A percentile compares a stretch with the other conserved stretches of the same genome.
Conservation (phyloP, 352 stramenopile species). For the Pythium scleroteichum region DNA sequence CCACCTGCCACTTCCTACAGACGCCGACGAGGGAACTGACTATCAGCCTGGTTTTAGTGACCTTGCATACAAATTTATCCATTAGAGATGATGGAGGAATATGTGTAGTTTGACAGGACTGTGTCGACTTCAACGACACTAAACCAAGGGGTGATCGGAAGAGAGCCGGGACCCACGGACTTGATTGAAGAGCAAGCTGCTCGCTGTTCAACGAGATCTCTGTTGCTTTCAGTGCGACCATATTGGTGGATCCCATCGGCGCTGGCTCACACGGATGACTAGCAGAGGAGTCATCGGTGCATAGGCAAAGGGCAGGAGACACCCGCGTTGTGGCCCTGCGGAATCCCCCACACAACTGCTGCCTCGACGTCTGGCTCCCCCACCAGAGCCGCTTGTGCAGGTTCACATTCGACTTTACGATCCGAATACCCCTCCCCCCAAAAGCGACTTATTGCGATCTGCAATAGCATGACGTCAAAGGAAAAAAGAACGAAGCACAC, state of each 20-base stretch:
- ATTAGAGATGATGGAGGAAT: too few relatives aligned
- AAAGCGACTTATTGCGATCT: too few relatives aligned
- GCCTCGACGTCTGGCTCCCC: too few relatives aligned
- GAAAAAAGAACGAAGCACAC: too few relatives aligned
- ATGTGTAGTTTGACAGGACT: background rate
- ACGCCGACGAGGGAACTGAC: slow-evolving; percentile 9
- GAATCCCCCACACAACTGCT: background rate
- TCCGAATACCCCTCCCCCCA: too few relatives aligned
- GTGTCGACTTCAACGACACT: background rate
- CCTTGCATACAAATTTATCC: background rate
- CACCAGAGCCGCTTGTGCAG: too few relatives aligned
- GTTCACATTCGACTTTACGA: too few relatives aligned
- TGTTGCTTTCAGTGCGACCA: background rate
- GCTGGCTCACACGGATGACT: slow-evolving; percentile 6
- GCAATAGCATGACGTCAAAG: too few relatives aligned
- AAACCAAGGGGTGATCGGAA: slow-evolving; percentile 1
- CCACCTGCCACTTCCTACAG: background rate
- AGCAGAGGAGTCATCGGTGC: background rate
- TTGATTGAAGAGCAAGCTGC: background rate
- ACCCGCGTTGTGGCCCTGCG: background rate
- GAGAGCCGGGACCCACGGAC: slow-evolving; percentile 6
- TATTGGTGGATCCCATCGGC: slow-evolving; percentile 10
- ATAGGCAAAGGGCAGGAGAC: background rate
- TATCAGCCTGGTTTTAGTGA: slow-evolving; percentile 16
- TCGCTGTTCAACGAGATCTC: background rate